Evolutionary conservation across 352 stramenopile species (phyloP).

Genomic region (Saprolegnia parasitica): DNA sequence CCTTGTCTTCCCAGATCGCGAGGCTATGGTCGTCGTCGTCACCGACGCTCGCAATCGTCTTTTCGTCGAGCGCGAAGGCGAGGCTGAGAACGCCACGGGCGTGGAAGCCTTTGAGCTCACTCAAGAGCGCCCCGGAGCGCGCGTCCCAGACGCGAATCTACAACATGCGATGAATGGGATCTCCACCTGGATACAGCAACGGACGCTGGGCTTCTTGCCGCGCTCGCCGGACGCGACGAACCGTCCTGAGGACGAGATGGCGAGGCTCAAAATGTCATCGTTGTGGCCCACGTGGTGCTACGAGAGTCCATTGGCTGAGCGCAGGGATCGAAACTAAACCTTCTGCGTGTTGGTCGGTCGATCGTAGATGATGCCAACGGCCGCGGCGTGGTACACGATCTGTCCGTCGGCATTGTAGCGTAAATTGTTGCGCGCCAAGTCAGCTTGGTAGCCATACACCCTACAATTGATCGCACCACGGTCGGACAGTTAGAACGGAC

Average conservation of each 20-base stretch:
- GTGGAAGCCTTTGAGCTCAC: slow-evolving; percentile 62
- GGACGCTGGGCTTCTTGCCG: slow-evolving; percentile 52
- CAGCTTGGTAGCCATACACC: slow-evolving; percentile 78
- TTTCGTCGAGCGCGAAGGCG: slow-evolving; percentile 47
- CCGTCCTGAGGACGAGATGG: slow-evolving; percentile 49
- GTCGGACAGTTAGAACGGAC: neutral
- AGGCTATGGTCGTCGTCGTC: slow-evolving; percentile 40
- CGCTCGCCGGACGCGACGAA: slow-evolving; percentile 86
- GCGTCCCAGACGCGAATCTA: slow-evolving; percentile 79
- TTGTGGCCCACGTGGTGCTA: slow-evolving; percentile 70
- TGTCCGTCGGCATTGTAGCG: slow-evolving; percentile 62
- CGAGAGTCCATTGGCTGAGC: neutral
- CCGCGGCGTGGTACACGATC: slow-evolving; percentile 85
- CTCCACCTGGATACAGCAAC: neutral
- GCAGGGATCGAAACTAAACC: neutral
- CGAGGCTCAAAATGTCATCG: slow-evolving; percentile 86
- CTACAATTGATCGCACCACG: neutral
- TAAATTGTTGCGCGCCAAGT: slow-evolving; percentile 74
- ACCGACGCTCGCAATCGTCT: slow-evolving; percentile 33
- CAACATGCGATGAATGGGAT: neutral
- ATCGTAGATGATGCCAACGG: slow-evolving; percentile 82
- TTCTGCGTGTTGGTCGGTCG: slow-evolving; percentile 63
- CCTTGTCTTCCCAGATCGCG: slow-evolving; percentile 53
- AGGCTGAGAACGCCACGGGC: slow-evolving; percentile 63
- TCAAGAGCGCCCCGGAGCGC: slow-evolving; percentile 58